Conservation (phyloP, 2,329 filamentous ascomycete species). For the Sporothrix humicola region DNA sequence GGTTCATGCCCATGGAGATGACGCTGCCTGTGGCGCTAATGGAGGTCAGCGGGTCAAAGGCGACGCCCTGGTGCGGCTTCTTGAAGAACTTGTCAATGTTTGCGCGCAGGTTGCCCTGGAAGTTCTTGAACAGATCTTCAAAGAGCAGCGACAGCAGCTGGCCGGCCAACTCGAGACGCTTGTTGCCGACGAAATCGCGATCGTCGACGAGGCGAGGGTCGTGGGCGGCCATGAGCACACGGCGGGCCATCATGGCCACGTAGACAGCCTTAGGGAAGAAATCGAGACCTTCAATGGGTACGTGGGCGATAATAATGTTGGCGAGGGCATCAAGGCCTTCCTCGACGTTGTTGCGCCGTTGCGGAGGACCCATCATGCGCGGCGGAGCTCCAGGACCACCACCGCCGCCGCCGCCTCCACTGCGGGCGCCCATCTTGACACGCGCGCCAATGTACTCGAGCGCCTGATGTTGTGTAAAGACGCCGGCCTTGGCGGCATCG, state of each 20-base stretch:
- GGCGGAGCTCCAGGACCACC: conserved; percentile 44
- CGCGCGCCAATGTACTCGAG: conserved; percentile 87
- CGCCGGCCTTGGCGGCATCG: conserved; percentile 79
- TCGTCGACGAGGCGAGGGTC: conserved; percentile 92
- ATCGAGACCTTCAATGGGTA: conserved; percentile 87
- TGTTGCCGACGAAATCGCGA: conserved; percentile 97
- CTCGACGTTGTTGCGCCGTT: conserved; percentile 79
- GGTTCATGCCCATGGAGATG: conserved; percentile 91
- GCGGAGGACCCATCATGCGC: conserved; percentile 58
- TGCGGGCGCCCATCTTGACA: conserved; percentile 82
- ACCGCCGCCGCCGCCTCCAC: conserved; percentile 34
- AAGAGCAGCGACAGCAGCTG: conserved; percentile 93
- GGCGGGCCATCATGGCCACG: conserved; percentile 95
- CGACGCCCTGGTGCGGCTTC: conserved; percentile 86
- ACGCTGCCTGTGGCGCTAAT: conserved; percentile 83
- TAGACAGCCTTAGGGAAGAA: conserved; percentile 98
- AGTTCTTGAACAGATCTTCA: conserved; percentile 97
- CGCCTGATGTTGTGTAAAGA: conserved; percentile 94
- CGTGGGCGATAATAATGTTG: conserved; percentile 92
- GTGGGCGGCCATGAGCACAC: conserved; percentile 91
- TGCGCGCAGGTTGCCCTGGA: conserved; percentile 85
- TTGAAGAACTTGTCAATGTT: conserved; percentile 95
- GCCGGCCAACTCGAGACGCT: conserved; percentile 90
- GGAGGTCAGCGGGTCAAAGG: conserved; percentile 85
- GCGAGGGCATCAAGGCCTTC: conserved; percentile 92